Evolutionary conservation across 179 eudicot genomes (phyloP).

Genomic region (Actinidia chinensis): DNA sequence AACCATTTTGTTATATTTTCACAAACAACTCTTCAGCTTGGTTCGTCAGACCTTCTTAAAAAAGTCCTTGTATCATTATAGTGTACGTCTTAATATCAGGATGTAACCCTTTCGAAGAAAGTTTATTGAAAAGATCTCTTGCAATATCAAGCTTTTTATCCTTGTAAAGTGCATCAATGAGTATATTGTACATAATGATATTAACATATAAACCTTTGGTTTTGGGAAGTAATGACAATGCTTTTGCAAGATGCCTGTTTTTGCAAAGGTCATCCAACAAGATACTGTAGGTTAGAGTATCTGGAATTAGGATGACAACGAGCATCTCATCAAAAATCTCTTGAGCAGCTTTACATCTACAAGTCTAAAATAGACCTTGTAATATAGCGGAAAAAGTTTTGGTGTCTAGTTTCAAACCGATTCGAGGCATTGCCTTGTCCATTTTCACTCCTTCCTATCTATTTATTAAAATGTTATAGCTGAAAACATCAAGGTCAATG

Average conservation of each 20-base stretch:
- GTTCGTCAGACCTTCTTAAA: neutral
- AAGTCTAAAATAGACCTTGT: neutral
- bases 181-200: neutral
- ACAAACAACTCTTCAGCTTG: neutral
- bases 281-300: neutral
- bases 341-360: neutral
- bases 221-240: constrained; percentile 8
- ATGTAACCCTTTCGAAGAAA: neutral
- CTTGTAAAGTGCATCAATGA: constrained; percentile 6
- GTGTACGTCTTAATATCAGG: neutral
- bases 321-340: neutral
- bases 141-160: neutral
- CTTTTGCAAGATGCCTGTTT: constrained; percentile 10
- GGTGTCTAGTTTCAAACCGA: neutral
- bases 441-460: too few relatives aligned
- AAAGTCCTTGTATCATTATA: constrained; percentile 8
- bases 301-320: neutral
- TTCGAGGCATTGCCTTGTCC: neutral
- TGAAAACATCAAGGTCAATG: neutral
- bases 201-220: neutral
- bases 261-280: constrained; percentile 7
- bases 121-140: neutral
- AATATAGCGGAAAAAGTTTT: neutral
- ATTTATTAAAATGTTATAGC: too few relatives aligned
- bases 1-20: neutral